Conservation (phyloP, 2,329 filamentous ascomycete species). For the Lecanicillium sp. region DNA sequence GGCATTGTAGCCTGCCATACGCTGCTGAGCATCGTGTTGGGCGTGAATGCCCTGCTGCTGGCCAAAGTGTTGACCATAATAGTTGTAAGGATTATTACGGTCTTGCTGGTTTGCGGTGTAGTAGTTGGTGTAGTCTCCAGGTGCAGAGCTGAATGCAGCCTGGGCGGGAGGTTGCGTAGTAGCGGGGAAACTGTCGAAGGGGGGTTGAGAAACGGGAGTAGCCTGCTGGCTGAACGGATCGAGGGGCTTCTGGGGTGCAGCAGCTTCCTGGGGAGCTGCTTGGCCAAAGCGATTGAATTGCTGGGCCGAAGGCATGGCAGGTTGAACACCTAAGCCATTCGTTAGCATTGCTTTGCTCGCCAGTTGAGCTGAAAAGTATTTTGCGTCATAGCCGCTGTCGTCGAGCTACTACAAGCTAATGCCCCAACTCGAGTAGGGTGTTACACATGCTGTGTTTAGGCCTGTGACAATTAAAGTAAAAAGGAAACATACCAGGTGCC, state of each 20-base stretch:
- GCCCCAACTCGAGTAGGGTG: constrained; percentile 4
- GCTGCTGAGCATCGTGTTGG: constrained; percentile 71
- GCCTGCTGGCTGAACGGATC: constrained; percentile 79
- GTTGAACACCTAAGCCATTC: constrained; percentile 29
- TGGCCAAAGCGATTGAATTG: constrained; percentile 66
- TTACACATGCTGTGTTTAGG: constrained; percentile 12
- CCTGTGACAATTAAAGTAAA: constrained; percentile 16
- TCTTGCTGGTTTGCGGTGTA: constrained; percentile 69
- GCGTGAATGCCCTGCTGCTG: constrained; percentile 50
- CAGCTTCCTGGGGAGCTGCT: constrained; percentile 49
- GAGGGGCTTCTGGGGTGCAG: constrained; percentile 68
- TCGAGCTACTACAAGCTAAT: too few relatives aligned
- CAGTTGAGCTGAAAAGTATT: background rate
- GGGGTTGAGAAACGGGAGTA: constrained; percentile 36
- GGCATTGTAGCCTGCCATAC: constrained; percentile 69
- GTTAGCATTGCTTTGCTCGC: constrained; percentile 8
- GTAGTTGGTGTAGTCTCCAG: constrained; percentile 75
- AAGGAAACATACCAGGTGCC: constrained; percentile 31
- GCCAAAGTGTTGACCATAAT: constrained; percentile 58
- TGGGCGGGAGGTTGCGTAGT: constrained; percentile 53
- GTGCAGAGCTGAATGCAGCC: constrained; percentile 63
- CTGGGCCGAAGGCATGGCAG: constrained; percentile 48
- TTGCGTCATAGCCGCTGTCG: too few relatives aligned
- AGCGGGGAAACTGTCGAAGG: constrained; percentile 55
- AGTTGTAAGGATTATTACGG: constrained; percentile 71